phyloP scores from a whole-genome alignment of 2,329 filamentous ascomycete genomes.

The Claviceps paspali region DNA sequence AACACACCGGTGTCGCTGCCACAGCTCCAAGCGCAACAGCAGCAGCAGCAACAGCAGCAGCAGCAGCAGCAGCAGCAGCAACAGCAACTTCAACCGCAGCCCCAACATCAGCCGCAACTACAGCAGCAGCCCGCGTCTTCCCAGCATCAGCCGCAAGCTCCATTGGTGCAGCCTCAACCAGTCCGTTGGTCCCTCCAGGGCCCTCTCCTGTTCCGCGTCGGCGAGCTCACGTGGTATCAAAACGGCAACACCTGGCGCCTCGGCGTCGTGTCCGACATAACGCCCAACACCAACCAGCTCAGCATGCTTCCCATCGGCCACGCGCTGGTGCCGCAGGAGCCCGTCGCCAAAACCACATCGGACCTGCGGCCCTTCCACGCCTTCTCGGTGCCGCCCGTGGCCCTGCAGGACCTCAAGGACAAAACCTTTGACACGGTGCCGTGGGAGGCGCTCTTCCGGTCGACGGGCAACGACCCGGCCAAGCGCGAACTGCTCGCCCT shows the following conservation, averaged over 20 bases:
- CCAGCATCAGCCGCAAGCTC: constrained; percentile 1
- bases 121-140: constrained; percentile 6
- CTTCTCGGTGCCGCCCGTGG: constrained; percentile 32
- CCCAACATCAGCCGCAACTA: constrained; percentile 5
- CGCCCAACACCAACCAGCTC: constrained; percentile 13
- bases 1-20: constrained; percentile 4
- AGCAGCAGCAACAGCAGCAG: constrained; percentile 8
- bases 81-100: constrained; percentile 4
- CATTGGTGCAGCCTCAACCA: constrained; percentile 4
- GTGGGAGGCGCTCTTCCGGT: constrained; percentile 25
- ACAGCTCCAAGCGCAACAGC: constrained; percentile 3
- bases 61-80: constrained; percentile 6
- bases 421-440: constrained; percentile 25
- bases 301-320: constrained; percentile 28
- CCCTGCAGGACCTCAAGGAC: constrained; percentile 22
- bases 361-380: constrained; percentile 36
- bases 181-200: constrained; percentile 19
- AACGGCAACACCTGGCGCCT: constrained; percentile 32
- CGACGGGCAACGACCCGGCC: constrained; percentile 18
- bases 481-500: constrained; percentile 27
- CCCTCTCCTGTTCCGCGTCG: constrained; percentile 27
- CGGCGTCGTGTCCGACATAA: constrained; percentile 24
- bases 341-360: constrained; percentile 22
- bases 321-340: constrained; percentile 20
- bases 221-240: constrained; percentile 36